A percentile compares a stretch with the other conserved stretches of the same genome.
Conservation (phyloP, 768 basidiomycete genomes). For the Rhodotorula graminis region DNA sequence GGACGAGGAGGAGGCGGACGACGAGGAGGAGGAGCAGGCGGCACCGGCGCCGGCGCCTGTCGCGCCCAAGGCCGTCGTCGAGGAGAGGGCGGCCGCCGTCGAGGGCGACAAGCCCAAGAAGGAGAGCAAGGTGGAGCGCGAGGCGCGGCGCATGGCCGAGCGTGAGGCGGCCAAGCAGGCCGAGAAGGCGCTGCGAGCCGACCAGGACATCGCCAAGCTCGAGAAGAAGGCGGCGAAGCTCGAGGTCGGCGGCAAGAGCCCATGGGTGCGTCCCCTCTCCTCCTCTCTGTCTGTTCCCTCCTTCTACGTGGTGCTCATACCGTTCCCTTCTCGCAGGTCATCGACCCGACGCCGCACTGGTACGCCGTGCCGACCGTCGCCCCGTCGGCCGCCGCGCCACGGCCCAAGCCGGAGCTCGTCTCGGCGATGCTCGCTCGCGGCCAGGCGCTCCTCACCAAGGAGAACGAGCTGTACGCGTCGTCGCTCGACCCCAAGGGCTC, state of each 20-base stretch:
- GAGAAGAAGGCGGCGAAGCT: conserved; percentile 6
- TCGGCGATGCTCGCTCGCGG: conserved; percentile 38
- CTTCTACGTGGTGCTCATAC: too few species aligned
- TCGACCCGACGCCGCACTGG: conserved; percentile 43
- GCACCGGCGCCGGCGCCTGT: conserved; percentile 9
- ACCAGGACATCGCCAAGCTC: background rate
- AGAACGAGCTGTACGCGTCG: conserved; percentile 41
- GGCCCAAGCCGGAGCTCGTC: conserved; percentile 16
- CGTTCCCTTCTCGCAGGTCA: conserved; percentile 21
- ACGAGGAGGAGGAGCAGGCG: conserved; percentile 12
- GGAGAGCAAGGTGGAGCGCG: conserved; percentile 28
- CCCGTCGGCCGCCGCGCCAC: conserved; percentile 17
- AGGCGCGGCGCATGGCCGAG: conserved; percentile 20
- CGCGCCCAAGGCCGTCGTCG: conserved; percentile 28
- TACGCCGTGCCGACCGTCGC: conserved; percentile 30
- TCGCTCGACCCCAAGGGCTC: conserved; percentile 40
- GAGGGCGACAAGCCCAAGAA: conserved; percentile 25
- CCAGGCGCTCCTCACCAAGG: conserved; percentile 39
- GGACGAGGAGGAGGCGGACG: conserved; percentile 37
- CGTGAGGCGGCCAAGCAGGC: conserved; percentile 22
- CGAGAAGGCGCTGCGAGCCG: background rate
- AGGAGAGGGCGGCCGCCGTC: conserved; percentile 9
- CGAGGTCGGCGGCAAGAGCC: conserved; percentile 14
- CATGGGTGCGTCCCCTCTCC: conserved; percentile 11
- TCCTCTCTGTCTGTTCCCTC: background rate